A percentile compares a stretch with the other conserved stretches of the same genome.
These are phyloP conservation scores for Vigna mungo DNA, from an alignment of 306 rosid genomes.

Conservation along the genomic window DNA sequence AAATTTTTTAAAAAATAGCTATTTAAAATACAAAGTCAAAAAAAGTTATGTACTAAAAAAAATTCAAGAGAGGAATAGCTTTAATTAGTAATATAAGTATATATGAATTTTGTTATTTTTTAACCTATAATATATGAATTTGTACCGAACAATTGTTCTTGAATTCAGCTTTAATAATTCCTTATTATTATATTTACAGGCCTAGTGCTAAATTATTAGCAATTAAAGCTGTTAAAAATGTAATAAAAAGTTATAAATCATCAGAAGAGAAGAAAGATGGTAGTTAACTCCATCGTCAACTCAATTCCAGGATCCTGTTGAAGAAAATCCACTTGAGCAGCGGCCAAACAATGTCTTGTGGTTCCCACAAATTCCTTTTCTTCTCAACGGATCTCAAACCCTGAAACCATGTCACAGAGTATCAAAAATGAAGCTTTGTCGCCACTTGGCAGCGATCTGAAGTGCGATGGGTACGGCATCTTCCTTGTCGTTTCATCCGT, in stretches of 20 bases:
- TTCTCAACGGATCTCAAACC: neutral
- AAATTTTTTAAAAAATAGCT: no score
- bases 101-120: no score
- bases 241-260: neutral
- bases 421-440: slow-evolving; percentile 1
- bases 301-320: neutral
- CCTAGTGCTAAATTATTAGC: no score
- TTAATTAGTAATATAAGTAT: no score
- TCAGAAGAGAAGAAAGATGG: neutral
- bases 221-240: neutral
- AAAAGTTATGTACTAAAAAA: no score
- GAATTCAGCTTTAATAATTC: no score
- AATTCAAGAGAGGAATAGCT: no score
- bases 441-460: slow-evolving; percentile 35
- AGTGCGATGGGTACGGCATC: slow-evolving; percentile 56
- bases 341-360: neutral
- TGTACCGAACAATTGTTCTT: no score
- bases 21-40: no score
- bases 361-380: neutral
- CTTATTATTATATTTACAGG: no score
- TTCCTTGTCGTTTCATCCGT: slow-evolving; percentile 61
- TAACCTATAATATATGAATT: no score
- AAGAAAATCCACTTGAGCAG: neutral
- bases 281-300: neutral
- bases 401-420: slow-evolving; percentile 23